phyloP scores from a whole-genome alignment of 1,139 yeast species.

The Lodderomyces oxycetoniae region DNA sequence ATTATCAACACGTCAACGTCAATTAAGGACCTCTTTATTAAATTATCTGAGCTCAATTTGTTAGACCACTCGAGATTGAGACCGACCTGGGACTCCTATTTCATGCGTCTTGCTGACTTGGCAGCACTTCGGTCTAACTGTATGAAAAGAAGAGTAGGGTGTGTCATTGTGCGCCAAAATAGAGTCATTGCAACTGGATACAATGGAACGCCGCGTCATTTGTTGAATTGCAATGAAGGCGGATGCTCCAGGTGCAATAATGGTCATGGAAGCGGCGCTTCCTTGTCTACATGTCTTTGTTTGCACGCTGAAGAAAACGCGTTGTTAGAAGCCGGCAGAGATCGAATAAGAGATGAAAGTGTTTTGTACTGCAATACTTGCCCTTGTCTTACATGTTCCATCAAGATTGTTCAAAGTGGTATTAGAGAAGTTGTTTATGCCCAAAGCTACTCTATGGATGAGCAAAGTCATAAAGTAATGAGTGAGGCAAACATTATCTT shows the following conservation, averaged over 20 bases:
- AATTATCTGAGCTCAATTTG: conserved; percentile 52
- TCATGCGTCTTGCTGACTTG: conserved; percentile 86
- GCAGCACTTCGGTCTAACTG: conserved; percentile 93
- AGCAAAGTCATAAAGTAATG: conserved; percentile 62
- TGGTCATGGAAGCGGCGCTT: conserved; percentile 58
- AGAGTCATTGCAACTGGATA: conserved; percentile 95
- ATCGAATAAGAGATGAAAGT: conserved; percentile 56
- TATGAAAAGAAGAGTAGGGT: conserved; percentile 95
- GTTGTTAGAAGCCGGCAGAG: conserved; percentile 87
- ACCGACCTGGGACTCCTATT: conserved; percentile 95
- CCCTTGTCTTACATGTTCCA: conserved; percentile 94
- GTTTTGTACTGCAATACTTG: conserved; percentile 91
- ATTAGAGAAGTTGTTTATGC: conserved; percentile 91
- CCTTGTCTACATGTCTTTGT: conserved; percentile 79
- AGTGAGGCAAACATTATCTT: conserved; percentile 67
- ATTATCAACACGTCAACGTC: conserved; percentile 55
- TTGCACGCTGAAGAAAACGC: conserved; percentile 98
- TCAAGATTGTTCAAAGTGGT: conserved; percentile 91
- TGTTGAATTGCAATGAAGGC: conserved; percentile 88
- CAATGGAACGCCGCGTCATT: conserved; percentile 91
- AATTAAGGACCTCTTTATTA: conserved; percentile 44
- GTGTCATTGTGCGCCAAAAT: conserved; percentile 82
- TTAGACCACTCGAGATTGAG: conserved; percentile 61
- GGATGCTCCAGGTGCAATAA: conserved; percentile 87
- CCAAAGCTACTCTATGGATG: conserved; percentile 90